phyloP scores from a whole-genome alignment of 2,329 filamentous ascomycete species.

The Pseudocercospora macadamiae region DNA sequence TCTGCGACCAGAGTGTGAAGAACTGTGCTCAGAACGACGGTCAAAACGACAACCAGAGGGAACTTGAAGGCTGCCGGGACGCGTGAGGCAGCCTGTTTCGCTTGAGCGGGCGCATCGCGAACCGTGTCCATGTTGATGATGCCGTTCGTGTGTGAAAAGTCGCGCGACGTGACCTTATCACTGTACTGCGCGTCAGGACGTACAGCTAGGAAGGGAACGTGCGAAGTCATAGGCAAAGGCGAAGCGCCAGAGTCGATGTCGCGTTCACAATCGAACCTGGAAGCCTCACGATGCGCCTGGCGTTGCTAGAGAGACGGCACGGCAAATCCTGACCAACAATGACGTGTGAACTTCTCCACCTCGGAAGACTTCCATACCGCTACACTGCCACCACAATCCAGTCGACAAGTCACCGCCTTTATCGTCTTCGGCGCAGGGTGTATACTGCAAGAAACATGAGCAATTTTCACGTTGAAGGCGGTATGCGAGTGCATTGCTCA shows the following conservation, averaged over 20 bases:
- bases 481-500: not conserved
- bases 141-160: conserved; percentile 16
- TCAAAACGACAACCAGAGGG: conserved; percentile 52
- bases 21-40: conserved; percentile 64
- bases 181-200: conserved; percentile 35
- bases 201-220: conserved; percentile 36
- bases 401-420: not conserved
- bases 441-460: not conserved
- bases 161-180: conserved; percentile 24
- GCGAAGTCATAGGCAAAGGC: conserved; percentile 32
- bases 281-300: not conserved
- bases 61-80: conserved; percentile 45
- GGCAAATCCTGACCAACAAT: not conserved
- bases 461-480: not conserved
- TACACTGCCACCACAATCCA: not conserved
- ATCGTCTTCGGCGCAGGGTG: not conserved
- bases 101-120: conserved; percentile 13
- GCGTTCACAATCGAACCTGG: not conserved
- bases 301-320: not conserved
- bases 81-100: conserved; percentile 12
- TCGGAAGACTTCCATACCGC: not conserved
- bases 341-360: not conserved
- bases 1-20: conserved; percentile 66
- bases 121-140: conserved; percentile 16
- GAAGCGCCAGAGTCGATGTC: not conserved